A percentile compares a stretch with the other conserved stretches of the same genome.
phyloP scores from a whole-genome alignment of 768 basidiomycete genomes.

The Tubosaeta sp. region DNA sequence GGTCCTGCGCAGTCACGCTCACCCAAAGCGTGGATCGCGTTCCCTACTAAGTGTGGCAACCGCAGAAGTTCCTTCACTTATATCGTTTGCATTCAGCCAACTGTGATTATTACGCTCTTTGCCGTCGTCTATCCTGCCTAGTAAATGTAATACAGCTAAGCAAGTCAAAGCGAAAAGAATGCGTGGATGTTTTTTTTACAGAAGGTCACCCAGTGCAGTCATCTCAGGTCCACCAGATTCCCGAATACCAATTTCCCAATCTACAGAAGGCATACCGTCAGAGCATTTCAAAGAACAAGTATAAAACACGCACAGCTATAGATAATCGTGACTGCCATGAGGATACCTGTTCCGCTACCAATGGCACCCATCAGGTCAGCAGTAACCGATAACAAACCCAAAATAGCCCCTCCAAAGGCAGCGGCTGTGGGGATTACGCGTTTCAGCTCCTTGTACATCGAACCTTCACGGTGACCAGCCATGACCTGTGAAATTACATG shows the following conservation, averaged over 20 bases:
- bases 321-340: constrained; percentile 98
- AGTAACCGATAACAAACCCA: constrained; percentile 84
- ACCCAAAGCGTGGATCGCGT: too few species aligned
- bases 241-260: constrained; percentile 88
- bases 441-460: constrained; percentile 99
- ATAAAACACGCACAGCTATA: constrained; percentile 54
- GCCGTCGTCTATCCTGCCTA: constrained; percentile 9
- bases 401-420: constrained; percentile 95
- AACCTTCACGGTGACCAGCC: constrained; percentile 91
- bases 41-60: too few species aligned
- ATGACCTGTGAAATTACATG: constrained; percentile 46
- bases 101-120: neutral
- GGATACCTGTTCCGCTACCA: constrained; percentile 91
- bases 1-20: too few species aligned
- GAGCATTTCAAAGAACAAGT: neutral
- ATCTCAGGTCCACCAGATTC: constrained; percentile 83
- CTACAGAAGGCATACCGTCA: constrained; percentile 33
- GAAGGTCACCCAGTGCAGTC: constrained; percentile 72
- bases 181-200: constrained; percentile 40
- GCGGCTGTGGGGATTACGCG: constrained; percentile 97
- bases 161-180: neutral
- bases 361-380: constrained; percentile 97
- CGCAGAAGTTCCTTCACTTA: too few species aligned
- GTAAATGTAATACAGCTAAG: constrained; percentile 2
- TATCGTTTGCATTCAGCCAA: too few species aligned